Percentiles rank a stretch among this genome's conserved stretches.
These are phyloP conservation scores for Talaromyces sp. DNA, from an alignment of 2,329 filamentous ascomycete species.

Conservation along the genomic window DNA sequence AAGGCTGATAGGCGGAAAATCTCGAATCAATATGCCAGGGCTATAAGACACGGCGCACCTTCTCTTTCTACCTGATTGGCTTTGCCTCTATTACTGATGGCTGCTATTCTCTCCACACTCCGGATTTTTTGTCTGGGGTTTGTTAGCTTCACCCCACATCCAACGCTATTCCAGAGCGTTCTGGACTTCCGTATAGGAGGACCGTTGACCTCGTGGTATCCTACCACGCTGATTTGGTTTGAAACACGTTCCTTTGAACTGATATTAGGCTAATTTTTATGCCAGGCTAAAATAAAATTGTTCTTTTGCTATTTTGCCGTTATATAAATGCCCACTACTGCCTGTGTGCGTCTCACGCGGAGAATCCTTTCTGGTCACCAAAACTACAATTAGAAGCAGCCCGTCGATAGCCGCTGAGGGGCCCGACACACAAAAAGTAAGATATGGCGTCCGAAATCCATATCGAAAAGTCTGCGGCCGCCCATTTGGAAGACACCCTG, in stretches of 20 bases:
- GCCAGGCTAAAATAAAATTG: not conserved
- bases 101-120: not conserved
- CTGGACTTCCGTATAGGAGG: not conserved
- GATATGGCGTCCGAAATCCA: slow-evolving; percentile 14
- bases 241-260: not conserved
- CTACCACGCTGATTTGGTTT: not conserved
- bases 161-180: not conserved
- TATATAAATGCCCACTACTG: not conserved
- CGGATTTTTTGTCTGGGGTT: not conserved
- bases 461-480: slow-evolving; percentile 20
- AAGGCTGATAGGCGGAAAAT: not conserved
- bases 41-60: not conserved
- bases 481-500: slow-evolving; percentile 23
- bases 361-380: not conserved
- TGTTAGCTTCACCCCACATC: not conserved
- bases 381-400: not conserved
- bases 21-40: not conserved
- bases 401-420: not conserved
- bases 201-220: not conserved
- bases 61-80: not conserved
- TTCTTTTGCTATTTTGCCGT: not conserved
- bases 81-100: not conserved
- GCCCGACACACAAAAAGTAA: not conserved
- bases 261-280: not conserved
- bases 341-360: not conserved